A percentile compares a stretch with the other conserved stretches of the same genome.
Conservation (phyloP, 345 rosid species). For the Rhizophora mangle region DNA sequence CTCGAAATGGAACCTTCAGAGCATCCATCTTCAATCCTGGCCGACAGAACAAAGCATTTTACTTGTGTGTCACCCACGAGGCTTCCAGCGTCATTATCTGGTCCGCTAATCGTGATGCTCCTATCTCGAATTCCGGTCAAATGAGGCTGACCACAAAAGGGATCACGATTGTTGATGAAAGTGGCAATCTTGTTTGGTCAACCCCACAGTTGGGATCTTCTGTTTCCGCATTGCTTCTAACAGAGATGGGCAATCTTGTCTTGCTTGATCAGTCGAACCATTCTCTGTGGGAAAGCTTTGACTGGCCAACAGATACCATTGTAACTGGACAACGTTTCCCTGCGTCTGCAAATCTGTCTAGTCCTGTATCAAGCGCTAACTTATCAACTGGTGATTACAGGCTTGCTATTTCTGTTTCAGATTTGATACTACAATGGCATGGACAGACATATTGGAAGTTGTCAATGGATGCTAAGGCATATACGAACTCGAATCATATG, state of each 20-base stretch:
- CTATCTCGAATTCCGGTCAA: constrained; percentile 56
- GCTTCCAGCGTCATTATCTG: constrained; percentile 59
- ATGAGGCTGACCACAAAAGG: constrained; percentile 59
- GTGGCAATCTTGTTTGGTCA: constrained; percentile 54
- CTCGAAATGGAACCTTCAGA: constrained; percentile 55
- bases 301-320: constrained; percentile 66
- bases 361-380: constrained; percentile 45
- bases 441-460: constrained; percentile 69
- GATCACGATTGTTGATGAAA: constrained; percentile 48
- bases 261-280: constrained; percentile 53
- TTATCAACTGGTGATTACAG: constrained; percentile 60
- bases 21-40: constrained; percentile 58
- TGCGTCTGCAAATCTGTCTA: constrained; percentile 36
- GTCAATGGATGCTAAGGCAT: constrained; percentile 55
- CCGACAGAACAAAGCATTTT: constrained; percentile 40
- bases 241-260: constrained; percentile 72
- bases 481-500: constrained; percentile 32
- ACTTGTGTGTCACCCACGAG: constrained; percentile 65
- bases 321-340: constrained; percentile 60
- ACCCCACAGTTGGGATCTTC: constrained; percentile 55
- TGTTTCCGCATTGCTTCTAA: constrained; percentile 44
- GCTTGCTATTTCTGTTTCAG: constrained; percentile 44
- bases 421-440: constrained; percentile 54
- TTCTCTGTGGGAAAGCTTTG: constrained; percentile 83
- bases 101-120: constrained; percentile 74